Evolutionary conservation across 352 stramenopile species (phyloP).

Genomic region (Peronospora belbahrii): DNA sequence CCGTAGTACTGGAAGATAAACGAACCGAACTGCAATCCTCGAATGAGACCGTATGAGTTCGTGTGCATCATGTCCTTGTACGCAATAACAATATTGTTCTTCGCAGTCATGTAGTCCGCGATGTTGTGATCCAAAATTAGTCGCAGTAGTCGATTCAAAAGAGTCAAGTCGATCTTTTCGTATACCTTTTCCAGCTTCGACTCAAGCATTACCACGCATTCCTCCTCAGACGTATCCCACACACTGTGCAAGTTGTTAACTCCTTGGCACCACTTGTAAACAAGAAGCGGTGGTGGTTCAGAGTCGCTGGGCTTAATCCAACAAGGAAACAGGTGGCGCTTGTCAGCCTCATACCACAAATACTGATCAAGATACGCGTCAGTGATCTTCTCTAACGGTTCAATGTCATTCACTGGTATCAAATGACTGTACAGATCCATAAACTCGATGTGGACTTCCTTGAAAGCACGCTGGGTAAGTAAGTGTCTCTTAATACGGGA

Average conservation of each 20-base stretch:
- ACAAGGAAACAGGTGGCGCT: constrained; percentile 98
- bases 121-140: constrained; percentile 99
- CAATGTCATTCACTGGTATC: constrained; percentile 98
- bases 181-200: constrained; percentile 99
- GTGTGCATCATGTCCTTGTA: constrained; percentile 99
- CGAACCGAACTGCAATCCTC: constrained; percentile 95
- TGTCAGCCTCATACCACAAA: constrained; percentile 99
- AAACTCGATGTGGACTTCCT: constrained; percentile 99
- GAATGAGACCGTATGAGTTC: constrained; percentile 98
- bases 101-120: constrained; percentile 99
- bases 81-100: constrained; percentile 98
- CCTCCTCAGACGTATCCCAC: constrained; percentile 96
- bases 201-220: constrained; percentile 99
- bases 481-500: constrained; percentile 99
- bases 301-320: constrained; percentile 99
- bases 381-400: constrained; percentile 99
- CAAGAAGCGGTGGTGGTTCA: constrained; percentile 96
- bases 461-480: constrained; percentile 99
- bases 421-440: constrained; percentile 99
- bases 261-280: constrained; percentile 99
- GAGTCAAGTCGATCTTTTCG: constrained; percentile 99
- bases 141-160: constrained; percentile 96
- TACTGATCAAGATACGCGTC: constrained; percentile 99
- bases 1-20: constrained; percentile 99
- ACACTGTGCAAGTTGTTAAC: constrained; percentile 99